phyloP scores from a whole-genome alignment of 192 early-diverging fungal genomes.

The Podochytrium sp. region DNA sequence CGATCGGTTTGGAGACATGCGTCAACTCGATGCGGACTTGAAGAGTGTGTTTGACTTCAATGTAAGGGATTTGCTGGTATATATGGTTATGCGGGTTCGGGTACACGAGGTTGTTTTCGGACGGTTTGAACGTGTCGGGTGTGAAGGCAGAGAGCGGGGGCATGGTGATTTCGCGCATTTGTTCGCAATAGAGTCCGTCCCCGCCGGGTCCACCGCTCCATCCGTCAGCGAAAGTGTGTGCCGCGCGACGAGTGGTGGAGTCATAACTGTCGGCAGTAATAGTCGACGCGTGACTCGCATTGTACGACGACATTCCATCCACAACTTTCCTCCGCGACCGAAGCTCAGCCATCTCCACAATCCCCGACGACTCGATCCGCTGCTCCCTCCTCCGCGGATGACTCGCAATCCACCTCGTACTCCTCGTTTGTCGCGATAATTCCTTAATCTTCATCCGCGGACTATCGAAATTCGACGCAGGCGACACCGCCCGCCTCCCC shows the following conservation, averaged over 20 bases:
- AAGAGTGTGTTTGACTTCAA: slow-evolving; percentile 52
- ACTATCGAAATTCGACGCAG: background rate
- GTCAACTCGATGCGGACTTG: slow-evolving; percentile 52
- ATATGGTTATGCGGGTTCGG: slow-evolving; percentile 21
- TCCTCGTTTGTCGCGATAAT: background rate
- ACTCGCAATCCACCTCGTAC: background rate
- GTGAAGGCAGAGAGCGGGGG: slow-evolving; percentile 40
- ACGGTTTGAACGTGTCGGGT: slow-evolving; percentile 42
- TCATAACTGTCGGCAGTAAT: slow-evolving; percentile 10
- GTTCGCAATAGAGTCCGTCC: slow-evolving; percentile 54
- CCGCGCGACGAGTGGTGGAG: background rate
- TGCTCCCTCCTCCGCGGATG: background rate
- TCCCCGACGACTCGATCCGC: background rate
- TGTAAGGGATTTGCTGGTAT: slow-evolving; percentile 26
- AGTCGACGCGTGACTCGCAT: background rate
- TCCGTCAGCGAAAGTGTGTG: slow-evolving; percentile 33
- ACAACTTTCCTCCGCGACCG: slow-evolving; percentile 35
- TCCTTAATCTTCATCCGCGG: background rate
- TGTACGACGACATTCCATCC: slow-evolving; percentile 20
- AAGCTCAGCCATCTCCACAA: slow-evolving; percentile 32
- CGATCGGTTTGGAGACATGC: slow-evolving; percentile 43
- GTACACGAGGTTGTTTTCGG: slow-evolving; percentile 22
- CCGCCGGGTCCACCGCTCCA: slow-evolving; percentile 39
- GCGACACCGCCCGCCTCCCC: background rate
- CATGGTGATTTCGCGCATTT: slow-evolving; percentile 36